These are phyloP conservation scores for Penicillium cinerascens DNA, from an alignment of 495 filamentous ascomycete species.

Conservation along the genomic window DNA sequence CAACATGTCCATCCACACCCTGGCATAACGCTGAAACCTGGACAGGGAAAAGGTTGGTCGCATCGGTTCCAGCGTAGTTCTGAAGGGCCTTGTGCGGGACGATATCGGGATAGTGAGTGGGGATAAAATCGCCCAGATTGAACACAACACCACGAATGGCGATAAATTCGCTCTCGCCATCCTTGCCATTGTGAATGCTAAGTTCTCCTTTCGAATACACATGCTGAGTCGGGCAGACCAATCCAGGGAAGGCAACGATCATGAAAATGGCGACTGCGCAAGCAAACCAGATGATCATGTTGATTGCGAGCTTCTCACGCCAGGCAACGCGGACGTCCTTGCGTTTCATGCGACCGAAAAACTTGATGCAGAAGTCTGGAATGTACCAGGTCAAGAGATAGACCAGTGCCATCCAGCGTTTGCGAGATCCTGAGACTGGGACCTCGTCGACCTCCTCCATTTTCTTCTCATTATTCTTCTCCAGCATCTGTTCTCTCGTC, in stretches of 20 bases:
- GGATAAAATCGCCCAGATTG: conserved; percentile 70
- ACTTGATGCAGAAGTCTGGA: conserved; percentile 78
- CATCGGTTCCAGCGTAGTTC: conserved; percentile 82
- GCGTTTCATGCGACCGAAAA: conserved; percentile 79
- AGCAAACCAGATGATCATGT: conserved; percentile 91
- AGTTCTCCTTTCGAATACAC: conserved; percentile 82
- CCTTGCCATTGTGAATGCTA: conserved; percentile 67
- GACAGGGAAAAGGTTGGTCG: conserved; percentile 84
- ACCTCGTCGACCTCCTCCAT: conserved; percentile 87
- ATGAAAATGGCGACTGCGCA: conserved; percentile 83
- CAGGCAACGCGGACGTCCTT: conserved; percentile 93
- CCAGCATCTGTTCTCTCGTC: conserved; percentile 84
- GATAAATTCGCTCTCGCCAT: conserved; percentile 59
- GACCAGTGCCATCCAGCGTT: conserved; percentile 88
- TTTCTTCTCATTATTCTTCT: conserved; percentile 87
- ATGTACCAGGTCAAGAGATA: conserved; percentile 82
- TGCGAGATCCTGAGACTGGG: conserved; percentile 72
- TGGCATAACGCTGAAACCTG: conserved; percentile 92
- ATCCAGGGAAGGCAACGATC: conserved; percentile 76
- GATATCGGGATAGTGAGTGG: conserved; percentile 76
- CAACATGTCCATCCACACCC: conserved; percentile 63
- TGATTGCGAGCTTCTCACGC: conserved; percentile 98
- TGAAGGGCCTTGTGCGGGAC: conserved; percentile 63
- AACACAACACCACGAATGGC: conserved; percentile 88
- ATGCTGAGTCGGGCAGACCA: conserved; percentile 89